phyloP scores from a whole-genome alignment of 345 rosid genomes.

The Cochlearia excelsa region DNA sequence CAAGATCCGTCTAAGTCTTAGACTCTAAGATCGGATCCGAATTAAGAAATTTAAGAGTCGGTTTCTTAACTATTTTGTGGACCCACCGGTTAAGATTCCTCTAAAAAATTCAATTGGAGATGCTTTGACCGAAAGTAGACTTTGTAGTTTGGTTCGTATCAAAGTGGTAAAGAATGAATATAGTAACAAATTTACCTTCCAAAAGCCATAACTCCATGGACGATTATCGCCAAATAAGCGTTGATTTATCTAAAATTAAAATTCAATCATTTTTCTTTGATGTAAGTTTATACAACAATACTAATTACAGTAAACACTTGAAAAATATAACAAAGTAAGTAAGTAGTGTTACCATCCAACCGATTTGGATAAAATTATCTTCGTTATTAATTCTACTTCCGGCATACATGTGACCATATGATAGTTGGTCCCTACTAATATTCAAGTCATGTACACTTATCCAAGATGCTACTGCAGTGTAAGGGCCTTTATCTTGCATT shows the following conservation, averaged over 20 bases:
- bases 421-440: slow-evolving; percentile 4
- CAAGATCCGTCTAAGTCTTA: no score
- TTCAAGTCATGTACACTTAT: slow-evolving; percentile 22
- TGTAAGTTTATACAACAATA: no score
- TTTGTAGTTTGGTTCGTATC: no score
- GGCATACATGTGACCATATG: slow-evolving; percentile 1
- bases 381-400: neutral
- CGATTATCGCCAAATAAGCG: no score
- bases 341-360: slow-evolving; percentile 11
- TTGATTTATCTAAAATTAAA: neutral
- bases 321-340: neutral
- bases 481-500: slow-evolving; percentile 7
- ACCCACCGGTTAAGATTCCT: no score
- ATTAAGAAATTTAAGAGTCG: no score
- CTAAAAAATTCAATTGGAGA: no score
- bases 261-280: neutral
- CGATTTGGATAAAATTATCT: slow-evolving; percentile 11
- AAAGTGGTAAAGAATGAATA: neutral
- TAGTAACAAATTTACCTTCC: neutral
- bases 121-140: no score
- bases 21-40: no score
- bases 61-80: no score
- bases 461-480: neutral
- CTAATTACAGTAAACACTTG: no score
- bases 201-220: no score